These are phyloP conservation scores for Odonthalia washingtoniensis DNA, from an alignment of 31 red algal genomes.

Conservation along the genomic window DNA sequence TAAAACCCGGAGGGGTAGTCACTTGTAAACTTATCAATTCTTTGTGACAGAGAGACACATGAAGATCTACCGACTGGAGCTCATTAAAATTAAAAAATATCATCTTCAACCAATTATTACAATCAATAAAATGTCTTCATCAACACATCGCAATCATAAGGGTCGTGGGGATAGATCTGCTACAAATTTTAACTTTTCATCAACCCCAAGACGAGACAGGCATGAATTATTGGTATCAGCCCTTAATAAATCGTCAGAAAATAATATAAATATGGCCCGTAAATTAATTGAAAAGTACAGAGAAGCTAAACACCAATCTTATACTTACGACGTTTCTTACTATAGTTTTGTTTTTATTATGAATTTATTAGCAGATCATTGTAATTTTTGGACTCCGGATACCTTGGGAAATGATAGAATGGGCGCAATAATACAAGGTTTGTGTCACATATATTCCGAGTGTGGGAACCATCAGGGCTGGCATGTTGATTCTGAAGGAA, in stretches of 20 bases:
- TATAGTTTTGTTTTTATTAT: constrained; percentile 11
- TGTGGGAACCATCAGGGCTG: constrained; percentile 32
- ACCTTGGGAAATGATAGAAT: constrained; percentile 31
- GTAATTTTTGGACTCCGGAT: constrained; percentile 14
- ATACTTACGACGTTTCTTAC: neutral
- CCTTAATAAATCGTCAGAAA: neutral
- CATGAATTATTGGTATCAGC: neutral
- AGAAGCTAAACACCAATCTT: neutral
- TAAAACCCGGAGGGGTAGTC: too few species aligned
- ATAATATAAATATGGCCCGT: neutral
- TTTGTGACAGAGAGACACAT: too few species aligned
- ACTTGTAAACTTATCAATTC: too few species aligned
- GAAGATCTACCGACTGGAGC: too few species aligned
- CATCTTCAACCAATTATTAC: too few species aligned
- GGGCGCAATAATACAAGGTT: constrained; percentile 10
- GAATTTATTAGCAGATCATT: constrained; percentile 33
- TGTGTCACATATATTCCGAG: constrained; percentile 27
- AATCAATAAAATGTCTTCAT: neutral
- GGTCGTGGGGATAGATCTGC: neutral
- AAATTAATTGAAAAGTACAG: neutral
- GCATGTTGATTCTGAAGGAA: constrained; percentile 1
- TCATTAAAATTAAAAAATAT: too few species aligned
- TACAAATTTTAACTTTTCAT: neutral
- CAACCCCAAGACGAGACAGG: neutral
- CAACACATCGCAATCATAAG: neutral